Evolutionary conservation across 805 yeast genomes (phyloP).

Genomic region (Saccharomycopsis sp.): DNA sequence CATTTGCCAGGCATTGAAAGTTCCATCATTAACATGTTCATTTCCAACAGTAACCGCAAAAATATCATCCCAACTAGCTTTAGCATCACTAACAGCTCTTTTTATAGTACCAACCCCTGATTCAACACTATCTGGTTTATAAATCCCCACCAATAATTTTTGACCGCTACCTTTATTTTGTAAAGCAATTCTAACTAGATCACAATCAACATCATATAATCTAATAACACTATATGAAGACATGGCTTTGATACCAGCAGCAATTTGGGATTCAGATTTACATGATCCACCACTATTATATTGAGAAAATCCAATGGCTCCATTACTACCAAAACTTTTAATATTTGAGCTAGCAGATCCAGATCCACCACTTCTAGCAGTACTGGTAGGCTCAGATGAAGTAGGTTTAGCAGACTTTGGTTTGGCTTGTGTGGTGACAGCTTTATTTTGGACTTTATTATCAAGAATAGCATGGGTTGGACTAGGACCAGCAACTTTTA

Average conservation of each 20-base stretch:
- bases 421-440: no score
- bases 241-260: slow-evolving; percentile 45
- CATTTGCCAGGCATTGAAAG: slow-evolving; percentile 52
- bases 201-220: slow-evolving; percentile 81
- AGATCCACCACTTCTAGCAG: slow-evolving; percentile 26
- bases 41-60: slow-evolving; percentile 84
- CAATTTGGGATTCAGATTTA: slow-evolving; percentile 49
- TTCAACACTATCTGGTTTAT: slow-evolving; percentile 41
- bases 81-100: slow-evolving; percentile 44
- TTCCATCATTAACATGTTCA: slow-evolving; percentile 87
- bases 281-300: slow-evolving; percentile 62
- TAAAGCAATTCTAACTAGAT: slow-evolving; percentile 63
- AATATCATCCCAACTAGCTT: slow-evolving; percentile 63
- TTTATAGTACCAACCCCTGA: slow-evolving; percentile 46
- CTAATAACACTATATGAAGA: slow-evolving; percentile 50
- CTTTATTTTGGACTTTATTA: no score
- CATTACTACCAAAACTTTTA: background rate
- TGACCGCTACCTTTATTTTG: slow-evolving; percentile 52
- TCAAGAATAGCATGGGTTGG: no score
- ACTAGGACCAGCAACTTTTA: no score
- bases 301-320: slow-evolving; percentile 74
- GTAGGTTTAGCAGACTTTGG: no score
- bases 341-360: slow-evolving; percentile 26
- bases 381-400: slow-evolving; percentile 23
- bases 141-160: slow-evolving; percentile 69